Evolutionary conservation across 1,284 basidiomycete species (phyloP), one percentile per base, ranked within the genome.

Genomic region (Phaffia rhodozyma): DNA sequence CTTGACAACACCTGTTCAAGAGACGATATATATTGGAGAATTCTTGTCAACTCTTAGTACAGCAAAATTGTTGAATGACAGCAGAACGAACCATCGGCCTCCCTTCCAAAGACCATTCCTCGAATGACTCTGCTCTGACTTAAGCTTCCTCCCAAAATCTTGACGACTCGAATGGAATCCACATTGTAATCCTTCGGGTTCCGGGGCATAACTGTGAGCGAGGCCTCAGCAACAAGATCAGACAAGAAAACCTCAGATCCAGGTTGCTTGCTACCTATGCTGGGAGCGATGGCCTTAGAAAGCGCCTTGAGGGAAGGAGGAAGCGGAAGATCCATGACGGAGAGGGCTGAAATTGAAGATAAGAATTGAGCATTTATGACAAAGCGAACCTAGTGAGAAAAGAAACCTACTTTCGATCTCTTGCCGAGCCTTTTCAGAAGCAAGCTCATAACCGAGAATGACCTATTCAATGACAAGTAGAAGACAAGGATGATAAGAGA

Each of bases 81-180:
- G 23, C 13, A n/a, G 11, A 25, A 73, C 79, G 52, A 70, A 85
- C 88, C 90, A 77, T 98, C 94, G 0, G 96, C 90, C 76, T 96
- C 91, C 50, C 93, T 82, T 55, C 91, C 91, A 71, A 98, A 97
- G 0, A 98, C 94, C 96, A 99, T 99, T 57, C 96, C 96, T 69
- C 89, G 84, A 6, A 99, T 86, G 13, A 98, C 94, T 68, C 82
- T 85, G 75, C 91, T 96, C 47, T 81, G 82, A 13, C 84, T 77
- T 23, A 98, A 78, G 70, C 83, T 88, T 55, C 94, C 90, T 66
- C 96, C 96, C 84, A 98, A 87, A 69, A 98, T 97, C 79, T 98
- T 99, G 72, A 98, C 96, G 23, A 99, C 93, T 25, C 94, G 86
- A 0, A 98, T 90, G 68, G 94, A 96, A 77, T 99, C 96, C 43